phyloP scores from a whole-genome alignment of 805 yeast genomes.

The Pichia nakasei region DNA sequence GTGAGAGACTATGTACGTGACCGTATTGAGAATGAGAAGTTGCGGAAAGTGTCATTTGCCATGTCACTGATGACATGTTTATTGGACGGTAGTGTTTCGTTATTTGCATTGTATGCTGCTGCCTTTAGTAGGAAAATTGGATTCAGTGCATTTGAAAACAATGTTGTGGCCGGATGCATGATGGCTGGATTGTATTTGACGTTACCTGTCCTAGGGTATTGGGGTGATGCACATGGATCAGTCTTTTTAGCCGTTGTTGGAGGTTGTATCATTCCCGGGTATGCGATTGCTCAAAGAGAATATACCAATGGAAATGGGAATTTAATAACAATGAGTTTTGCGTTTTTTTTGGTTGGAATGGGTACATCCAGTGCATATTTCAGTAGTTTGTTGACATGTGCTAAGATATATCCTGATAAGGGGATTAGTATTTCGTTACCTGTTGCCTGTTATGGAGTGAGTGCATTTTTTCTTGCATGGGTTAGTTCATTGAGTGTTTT shows the following conservation, averaged over 20 bases:
- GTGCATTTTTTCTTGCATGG: slow-evolving; percentile 69
- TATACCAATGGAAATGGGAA: slow-evolving; percentile 22
- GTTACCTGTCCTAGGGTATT: slow-evolving; percentile 71
- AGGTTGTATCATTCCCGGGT: slow-evolving; percentile 59
- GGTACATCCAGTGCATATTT: slow-evolving; percentile 71
- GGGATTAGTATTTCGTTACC: slow-evolving; percentile 84
- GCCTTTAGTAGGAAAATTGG: slow-evolving; percentile 51
- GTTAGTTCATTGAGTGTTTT: slow-evolving; percentile 37
- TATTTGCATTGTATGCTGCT: slow-evolving; percentile 73
- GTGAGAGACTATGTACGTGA: slow-evolving; percentile 35
- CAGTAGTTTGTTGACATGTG: slow-evolving; percentile 68
- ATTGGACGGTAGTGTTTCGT: slow-evolving; percentile 71
- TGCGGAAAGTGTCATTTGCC: slow-evolving; percentile 44
- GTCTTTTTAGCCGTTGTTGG: slow-evolving; percentile 58
- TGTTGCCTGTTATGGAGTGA: slow-evolving; percentile 77
- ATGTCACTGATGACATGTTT: slow-evolving; percentile 58
- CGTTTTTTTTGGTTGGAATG: slow-evolving; percentile 55
- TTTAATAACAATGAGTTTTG: slow-evolving; percentile 33
- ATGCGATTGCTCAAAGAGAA: slow-evolving; percentile 37
- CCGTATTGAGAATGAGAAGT: slow-evolving; percentile 32
- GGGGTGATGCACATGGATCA: slow-evolving; percentile 84
- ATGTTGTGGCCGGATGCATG: slow-evolving; percentile 64
- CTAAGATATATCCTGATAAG: slow-evolving; percentile 73
- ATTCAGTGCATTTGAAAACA: slow-evolving; percentile 55
- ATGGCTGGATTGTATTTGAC: slow-evolving; percentile 79